Conservation (phyloP, 352 stramenopile species). For the Salisapilia sapeloensis region DNA sequence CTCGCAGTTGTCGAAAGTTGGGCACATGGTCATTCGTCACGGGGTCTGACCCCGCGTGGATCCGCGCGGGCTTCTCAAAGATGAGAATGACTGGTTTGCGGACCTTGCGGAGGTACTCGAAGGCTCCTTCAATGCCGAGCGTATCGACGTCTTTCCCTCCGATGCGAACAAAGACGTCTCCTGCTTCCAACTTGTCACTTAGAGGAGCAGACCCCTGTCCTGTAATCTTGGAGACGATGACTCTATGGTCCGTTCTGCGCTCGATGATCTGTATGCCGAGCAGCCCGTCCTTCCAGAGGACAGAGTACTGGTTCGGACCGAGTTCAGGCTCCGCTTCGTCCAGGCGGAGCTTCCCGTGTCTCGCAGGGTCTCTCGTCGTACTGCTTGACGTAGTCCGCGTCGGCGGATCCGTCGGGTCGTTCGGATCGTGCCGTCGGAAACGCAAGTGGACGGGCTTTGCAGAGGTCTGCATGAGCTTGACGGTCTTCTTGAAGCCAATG, state of each 20-base stretch:
- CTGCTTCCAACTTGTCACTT: slow-evolving; percentile 29
- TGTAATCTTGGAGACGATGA: slow-evolving; percentile 64
- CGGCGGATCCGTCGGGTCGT: slow-evolving; percentile 1
- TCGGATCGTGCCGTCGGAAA: slow-evolving; percentile 22
- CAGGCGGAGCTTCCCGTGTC: no score
- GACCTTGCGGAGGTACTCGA: slow-evolving; percentile 60
- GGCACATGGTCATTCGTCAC: no score
- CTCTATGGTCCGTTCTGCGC: slow-evolving; percentile 21
- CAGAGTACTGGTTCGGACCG: slow-evolving; percentile 34
- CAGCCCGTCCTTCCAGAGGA: slow-evolving; percentile 56
- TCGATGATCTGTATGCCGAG: slow-evolving; percentile 74
- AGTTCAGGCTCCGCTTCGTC: slow-evolving; percentile 3
- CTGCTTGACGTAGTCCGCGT: background rate
- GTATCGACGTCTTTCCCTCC: slow-evolving; percentile 48
- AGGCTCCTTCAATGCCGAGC: slow-evolving; percentile 50
- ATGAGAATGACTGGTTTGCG: slow-evolving; percentile 68
- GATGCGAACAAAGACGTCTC: slow-evolving; percentile 64
- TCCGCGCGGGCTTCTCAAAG: slow-evolving; percentile 28
- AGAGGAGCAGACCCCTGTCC: slow-evolving; percentile 31
- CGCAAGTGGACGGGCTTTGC: slow-evolving; percentile 64
- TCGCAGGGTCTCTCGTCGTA: no score
- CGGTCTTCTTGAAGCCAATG: slow-evolving; percentile 64
- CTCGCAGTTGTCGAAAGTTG: no score
- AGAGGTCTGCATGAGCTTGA: slow-evolving; percentile 51
- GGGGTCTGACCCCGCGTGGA: slow-evolving; percentile 5